These are phyloP conservation scores for Gnaphalium uliginosum DNA, from an alignment of 129 eudicot genomes.

Conservation along the genomic window DNA sequence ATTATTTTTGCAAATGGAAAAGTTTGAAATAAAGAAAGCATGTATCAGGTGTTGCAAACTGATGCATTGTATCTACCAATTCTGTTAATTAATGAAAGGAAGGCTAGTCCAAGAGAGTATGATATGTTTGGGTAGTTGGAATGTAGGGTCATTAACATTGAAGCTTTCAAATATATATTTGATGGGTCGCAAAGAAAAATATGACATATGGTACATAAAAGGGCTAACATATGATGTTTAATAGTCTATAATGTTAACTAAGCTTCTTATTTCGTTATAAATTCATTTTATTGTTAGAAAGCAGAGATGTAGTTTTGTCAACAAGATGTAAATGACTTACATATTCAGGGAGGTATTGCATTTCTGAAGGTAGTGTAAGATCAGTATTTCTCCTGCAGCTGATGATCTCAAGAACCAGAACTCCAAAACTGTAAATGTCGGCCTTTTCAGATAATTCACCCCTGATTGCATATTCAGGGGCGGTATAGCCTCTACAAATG, in stretches of 20 bases:
- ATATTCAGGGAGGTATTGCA: conserved; percentile 81
- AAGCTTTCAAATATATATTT: too few relatives aligned
- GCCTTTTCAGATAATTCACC: conserved; percentile 81
- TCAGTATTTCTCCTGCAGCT: conserved; percentile 68
- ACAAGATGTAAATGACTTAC: conserved; percentile 38
- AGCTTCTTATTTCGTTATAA: neutral
- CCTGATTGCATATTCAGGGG: conserved; percentile 77
- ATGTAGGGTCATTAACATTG: conserved; percentile 4
- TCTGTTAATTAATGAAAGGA: neutral
- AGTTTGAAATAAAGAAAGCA: neutral
- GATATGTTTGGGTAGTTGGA: conserved; percentile 2
- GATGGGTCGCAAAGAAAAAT: too few relatives aligned
- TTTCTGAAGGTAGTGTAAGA: conserved; percentile 62
- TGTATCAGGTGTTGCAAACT: conserved; percentile 5
- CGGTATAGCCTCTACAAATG: conserved; percentile 71
- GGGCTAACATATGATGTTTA: too few relatives aligned
- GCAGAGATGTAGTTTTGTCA: neutral
- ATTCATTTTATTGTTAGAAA: neutral
- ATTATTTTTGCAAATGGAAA: neutral
- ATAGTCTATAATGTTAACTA: too few relatives aligned
- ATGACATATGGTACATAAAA: too few relatives aligned
- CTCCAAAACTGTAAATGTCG: conserved; percentile 79
- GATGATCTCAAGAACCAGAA: conserved; percentile 67
- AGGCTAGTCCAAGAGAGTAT: conserved; percentile 10
- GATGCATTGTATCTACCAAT: conserved; percentile 2